Evolutionary conservation across 139 green algal genomes (phyloP), one percentile per base, ranked within the genome.

Genomic region (Closterium sp.): DNA sequence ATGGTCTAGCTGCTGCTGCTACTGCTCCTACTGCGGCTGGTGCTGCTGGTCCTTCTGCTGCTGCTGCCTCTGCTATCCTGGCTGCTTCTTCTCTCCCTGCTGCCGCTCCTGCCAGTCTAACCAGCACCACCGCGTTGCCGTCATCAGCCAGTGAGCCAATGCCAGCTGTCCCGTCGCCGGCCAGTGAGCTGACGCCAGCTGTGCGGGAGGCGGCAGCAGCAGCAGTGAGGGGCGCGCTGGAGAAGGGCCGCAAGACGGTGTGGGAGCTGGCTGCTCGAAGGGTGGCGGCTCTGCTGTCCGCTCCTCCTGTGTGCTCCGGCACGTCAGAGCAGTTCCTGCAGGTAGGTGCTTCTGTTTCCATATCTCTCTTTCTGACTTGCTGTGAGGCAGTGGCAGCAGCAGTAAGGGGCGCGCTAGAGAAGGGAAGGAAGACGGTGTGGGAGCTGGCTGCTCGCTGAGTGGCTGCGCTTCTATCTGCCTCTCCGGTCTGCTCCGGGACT

Each of bases 181-280:
- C 89, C 31, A 91, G 84, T 28, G 84, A 85, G 38, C 62, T 79
- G 17, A 79, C 62, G 19, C 62, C 62, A 79, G 62, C 62, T 79
- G 89, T 94, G 92, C 86, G 92, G 42, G 31, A 22, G n/a, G 50
- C 89, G 88, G 90, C 89, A 38, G 38, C 89, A 31, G 73, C 30
- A 21, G 89, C 31, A 21, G 92, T 94, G 32, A 31, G 90, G 28
- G 29, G 90, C 11, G 38, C 73, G 6, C 84, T 94, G 42, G 31
- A 93, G 87, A 91, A 29, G 38, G 92, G 84, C 10, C 87, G 89
- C 13, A 94, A 93, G 34, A 87, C 90, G 70, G 79, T 92, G 90
- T 95, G 92, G 92, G 92, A 95, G 45, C 38, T 93, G 27, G 92
- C 92, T 30, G 92, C 92, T 91, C 89, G 92, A 10, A 70, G 92